Evolutionary conservation across 2,329 filamentous ascomycete species (phyloP).

Genomic region (Zymoseptoria pseudotritici): DNA sequence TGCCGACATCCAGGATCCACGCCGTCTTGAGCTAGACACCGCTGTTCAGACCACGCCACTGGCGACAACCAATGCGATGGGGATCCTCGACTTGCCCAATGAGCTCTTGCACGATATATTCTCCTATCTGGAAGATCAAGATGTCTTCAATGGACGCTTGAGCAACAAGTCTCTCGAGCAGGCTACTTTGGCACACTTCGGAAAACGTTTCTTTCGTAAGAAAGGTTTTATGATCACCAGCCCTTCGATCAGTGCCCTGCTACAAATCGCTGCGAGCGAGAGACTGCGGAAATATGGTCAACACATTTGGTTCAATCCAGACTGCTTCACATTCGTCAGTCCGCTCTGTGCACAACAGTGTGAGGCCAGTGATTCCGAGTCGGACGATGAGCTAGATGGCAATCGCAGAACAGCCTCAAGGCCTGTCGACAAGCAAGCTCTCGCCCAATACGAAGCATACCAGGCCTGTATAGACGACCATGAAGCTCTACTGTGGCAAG

Average conservation of each 20-base stretch:
- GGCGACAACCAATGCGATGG: not conserved
- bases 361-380: constrained; percentile 13
- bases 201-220: constrained; percentile 27
- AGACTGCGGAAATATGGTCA: constrained; percentile 23
- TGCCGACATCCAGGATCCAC: not conserved
- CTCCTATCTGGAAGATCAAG: constrained; percentile 14
- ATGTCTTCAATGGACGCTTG: constrained; percentile 19
- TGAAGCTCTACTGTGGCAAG: constrained; percentile 8
- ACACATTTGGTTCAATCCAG: constrained; percentile 30
- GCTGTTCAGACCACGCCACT: not conserved
- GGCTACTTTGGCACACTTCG: constrained; percentile 21
- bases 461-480: constrained; percentile 19
- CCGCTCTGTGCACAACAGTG: constrained; percentile 16
- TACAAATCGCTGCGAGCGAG: constrained; percentile 17
- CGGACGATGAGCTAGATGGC: constrained; percentile 7
- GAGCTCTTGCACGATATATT: constrained; percentile 24
- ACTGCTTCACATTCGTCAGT: constrained; percentile 19
- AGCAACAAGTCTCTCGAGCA: constrained; percentile 18
- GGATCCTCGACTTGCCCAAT: constrained; percentile 19
- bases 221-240: constrained; percentile 27
- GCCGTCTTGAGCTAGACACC: not conserved
- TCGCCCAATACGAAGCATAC: constrained; percentile 15
- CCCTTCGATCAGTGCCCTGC: constrained; percentile 17
- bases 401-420: not conserved
- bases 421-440: constrained; percentile 8